phyloP scores from a whole-genome alignment of 192 early-diverging fungal genomes.

The Coemansia sp. region DNA sequence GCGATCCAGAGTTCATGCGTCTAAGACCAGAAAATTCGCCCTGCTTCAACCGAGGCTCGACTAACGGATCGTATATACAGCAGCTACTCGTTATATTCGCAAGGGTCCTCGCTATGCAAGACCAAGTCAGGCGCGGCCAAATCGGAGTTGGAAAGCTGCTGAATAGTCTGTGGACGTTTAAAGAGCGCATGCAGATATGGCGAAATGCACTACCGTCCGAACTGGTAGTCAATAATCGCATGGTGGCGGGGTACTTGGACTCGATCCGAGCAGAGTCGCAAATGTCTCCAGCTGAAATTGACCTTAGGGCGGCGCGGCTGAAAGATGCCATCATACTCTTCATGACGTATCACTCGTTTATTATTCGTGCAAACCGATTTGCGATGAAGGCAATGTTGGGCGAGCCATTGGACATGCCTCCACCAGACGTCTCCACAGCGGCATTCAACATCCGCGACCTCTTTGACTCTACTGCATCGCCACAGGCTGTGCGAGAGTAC shows the following conservation, averaged over 20 bases:
- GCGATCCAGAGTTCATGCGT: constrained; percentile 41
- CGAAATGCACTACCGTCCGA: constrained; percentile 31
- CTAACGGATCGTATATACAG: constrained; percentile 31
- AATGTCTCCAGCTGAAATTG: constrained; percentile 35
- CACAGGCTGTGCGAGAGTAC: constrained; percentile 28
- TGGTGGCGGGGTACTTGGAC: constrained; percentile 38
- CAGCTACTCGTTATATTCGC: constrained; percentile 44
- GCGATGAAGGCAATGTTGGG: constrained; percentile 54
- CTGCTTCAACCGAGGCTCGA: constrained; percentile 32
- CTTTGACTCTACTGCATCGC: constrained; percentile 39
- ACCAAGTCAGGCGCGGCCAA: constrained; percentile 22
- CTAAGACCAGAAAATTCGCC: constrained; percentile 45
- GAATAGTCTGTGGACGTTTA: constrained; percentile 41
- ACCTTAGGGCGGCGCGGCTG: constrained; percentile 35
- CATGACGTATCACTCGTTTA: constrained; percentile 42
- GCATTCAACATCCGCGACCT: constrained; percentile 46
- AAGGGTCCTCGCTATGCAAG: constrained; percentile 19
- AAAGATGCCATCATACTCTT: constrained; percentile 43
- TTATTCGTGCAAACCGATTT: constrained; percentile 48
- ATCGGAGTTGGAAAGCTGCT: constrained; percentile 24
- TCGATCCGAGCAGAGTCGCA: constrained; percentile 25
- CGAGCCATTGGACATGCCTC: constrained; percentile 40
- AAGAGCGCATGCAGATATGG: constrained; percentile 50
- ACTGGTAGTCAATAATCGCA: constrained; percentile 26
- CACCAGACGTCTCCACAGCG: constrained; percentile 38